These are phyloP conservation scores for Aspergillus carlsbadensis DNA, from an alignment of 495 filamentous ascomycete genomes.

Conservation along the genomic window DNA sequence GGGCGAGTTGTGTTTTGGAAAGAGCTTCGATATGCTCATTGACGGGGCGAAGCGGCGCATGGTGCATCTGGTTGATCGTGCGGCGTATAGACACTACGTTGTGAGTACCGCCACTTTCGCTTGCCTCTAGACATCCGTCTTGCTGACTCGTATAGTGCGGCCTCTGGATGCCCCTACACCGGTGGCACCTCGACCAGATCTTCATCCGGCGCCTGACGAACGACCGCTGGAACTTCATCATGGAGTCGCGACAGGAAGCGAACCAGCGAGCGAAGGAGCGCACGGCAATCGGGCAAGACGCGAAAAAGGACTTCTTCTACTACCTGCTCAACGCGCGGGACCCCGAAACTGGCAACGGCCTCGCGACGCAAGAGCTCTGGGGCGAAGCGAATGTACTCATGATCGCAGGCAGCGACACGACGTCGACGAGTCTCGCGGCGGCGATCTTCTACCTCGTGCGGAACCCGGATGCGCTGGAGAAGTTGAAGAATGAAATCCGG, in stretches of 20 bases:
- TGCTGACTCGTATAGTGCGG: slow-evolving; percentile 45
- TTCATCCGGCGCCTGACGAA: slow-evolving; percentile 57
- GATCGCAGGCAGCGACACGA: slow-evolving; percentile 59
- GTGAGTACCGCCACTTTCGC: slow-evolving; percentile 29
- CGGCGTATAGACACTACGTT: slow-evolving; percentile 53
- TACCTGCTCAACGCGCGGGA: slow-evolving; percentile 59
- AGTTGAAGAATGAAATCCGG: slow-evolving; percentile 53
- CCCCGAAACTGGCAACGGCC: slow-evolving; percentile 60
- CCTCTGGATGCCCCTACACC: slow-evolving; percentile 55
- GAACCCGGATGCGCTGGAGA: slow-evolving; percentile 42
- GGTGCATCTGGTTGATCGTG: slow-evolving; percentile 50
- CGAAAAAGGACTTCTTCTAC: slow-evolving; percentile 64
- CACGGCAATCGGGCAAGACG: slow-evolving; percentile 46
- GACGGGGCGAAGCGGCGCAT: slow-evolving; percentile 40
- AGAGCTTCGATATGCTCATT: slow-evolving; percentile 58
- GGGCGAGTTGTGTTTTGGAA: slow-evolving; percentile 54
- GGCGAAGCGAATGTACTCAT: slow-evolving; percentile 67
- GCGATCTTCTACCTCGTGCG: slow-evolving; percentile 63
- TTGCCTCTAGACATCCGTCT: neutral
- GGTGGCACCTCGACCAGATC: slow-evolving; percentile 55
- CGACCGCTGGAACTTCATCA: slow-evolving; percentile 61
- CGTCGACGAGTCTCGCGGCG: slow-evolving; percentile 55
- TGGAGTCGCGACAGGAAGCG: slow-evolving; percentile 57
- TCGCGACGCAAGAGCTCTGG: slow-evolving; percentile 66
- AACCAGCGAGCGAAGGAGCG: slow-evolving; percentile 53